phyloP scores from a whole-genome alignment of 495 filamentous ascomycete genomes.

The Rostrohypoxylon terebratum region DNA sequence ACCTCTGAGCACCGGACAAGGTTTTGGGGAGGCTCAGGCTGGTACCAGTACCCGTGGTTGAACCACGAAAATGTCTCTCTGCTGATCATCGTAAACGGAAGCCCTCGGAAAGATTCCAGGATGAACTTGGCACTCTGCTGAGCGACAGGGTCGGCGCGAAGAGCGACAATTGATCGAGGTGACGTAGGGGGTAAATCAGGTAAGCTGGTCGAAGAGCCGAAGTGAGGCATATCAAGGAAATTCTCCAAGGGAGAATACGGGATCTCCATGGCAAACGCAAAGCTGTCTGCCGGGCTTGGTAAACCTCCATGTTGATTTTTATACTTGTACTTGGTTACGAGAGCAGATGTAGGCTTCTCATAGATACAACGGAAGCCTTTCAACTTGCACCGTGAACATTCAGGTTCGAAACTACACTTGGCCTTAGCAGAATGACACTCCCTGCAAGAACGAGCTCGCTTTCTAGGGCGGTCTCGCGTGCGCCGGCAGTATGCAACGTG shows the following conservation, averaged over 20 bases:
- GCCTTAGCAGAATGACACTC: conserved; percentile 47
- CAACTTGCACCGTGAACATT: conserved; percentile 38
- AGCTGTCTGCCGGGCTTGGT: not conserved
- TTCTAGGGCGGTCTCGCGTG: conserved; percentile 36
- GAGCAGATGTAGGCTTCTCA: conserved; percentile 19
- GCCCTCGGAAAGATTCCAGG: conserved; percentile 32
- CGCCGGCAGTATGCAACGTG: conserved; percentile 45
- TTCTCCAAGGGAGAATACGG: not conserved
- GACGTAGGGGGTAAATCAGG: conserved; percentile 6
- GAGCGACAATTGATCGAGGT: conserved; percentile 25
- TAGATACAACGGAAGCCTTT: conserved; percentile 41
- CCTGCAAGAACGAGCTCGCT: conserved; percentile 46
- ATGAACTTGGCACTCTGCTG: conserved; percentile 36
- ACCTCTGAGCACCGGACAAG: conserved; percentile 31
- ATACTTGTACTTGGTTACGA: not conserved
- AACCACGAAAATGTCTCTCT: conserved; percentile 41
- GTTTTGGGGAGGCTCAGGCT: conserved; percentile 31
- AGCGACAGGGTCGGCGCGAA: conserved; percentile 37
- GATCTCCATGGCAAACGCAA: not conserved
- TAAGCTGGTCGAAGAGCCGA: conserved; percentile 25
- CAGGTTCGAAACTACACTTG: conserved; percentile 46
- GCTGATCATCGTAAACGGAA: conserved; percentile 37
- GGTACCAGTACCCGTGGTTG: conserved; percentile 41
- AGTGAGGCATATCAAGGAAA: not conserved
- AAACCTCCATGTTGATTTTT: not conserved